These are phyloP conservation scores for Nannochloris sp. DNA, from an alignment of 139 green algal genomes.

Conservation along the genomic window DNA sequence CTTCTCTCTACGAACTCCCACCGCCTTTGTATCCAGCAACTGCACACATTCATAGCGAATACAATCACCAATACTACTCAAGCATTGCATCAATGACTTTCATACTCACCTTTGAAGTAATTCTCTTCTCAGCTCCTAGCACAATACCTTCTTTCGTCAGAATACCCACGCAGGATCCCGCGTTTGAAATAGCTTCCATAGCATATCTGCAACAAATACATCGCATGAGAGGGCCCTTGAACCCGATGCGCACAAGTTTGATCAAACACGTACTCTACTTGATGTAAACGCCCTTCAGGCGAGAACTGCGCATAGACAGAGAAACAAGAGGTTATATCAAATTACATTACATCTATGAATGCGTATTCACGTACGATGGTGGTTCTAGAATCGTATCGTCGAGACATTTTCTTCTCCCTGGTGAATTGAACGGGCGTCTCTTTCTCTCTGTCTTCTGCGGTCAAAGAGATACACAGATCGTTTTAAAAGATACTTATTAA, in stretches of 20 bases:
- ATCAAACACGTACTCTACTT: constrained; percentile 63
- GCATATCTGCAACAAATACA: constrained; percentile 70
- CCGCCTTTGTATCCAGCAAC: constrained; percentile 81
- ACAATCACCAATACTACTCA: neutral
- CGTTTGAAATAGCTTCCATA: constrained; percentile 98
- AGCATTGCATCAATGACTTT: neutral
- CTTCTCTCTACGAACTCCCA: constrained; percentile 89
- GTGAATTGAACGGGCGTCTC: neutral
- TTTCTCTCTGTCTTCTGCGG: neutral
- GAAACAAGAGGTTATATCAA: neutral
- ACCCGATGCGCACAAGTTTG: neutral
- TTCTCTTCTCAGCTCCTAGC: constrained; percentile 94
- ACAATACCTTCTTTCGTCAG: constrained; percentile 88
- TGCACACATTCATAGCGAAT: constrained; percentile 25
- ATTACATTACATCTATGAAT: neutral
- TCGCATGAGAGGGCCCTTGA: constrained; percentile 2
- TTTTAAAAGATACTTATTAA: too few species aligned
- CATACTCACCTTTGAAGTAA: constrained; percentile 85
- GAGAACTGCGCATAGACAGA: constrained; percentile 3
- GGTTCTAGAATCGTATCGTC: constrained; percentile 92
- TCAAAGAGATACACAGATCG: too few species aligned
- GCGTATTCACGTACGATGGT: constrained; percentile 73
- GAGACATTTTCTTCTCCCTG: neutral
- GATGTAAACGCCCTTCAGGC: constrained; percentile 91
- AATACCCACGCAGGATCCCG: constrained; percentile 84